These are phyloP conservation scores for Fusarium oligoseptatum DNA, from an alignment of 2,329 filamentous ascomycete genomes.

Conservation along the genomic window DNA sequence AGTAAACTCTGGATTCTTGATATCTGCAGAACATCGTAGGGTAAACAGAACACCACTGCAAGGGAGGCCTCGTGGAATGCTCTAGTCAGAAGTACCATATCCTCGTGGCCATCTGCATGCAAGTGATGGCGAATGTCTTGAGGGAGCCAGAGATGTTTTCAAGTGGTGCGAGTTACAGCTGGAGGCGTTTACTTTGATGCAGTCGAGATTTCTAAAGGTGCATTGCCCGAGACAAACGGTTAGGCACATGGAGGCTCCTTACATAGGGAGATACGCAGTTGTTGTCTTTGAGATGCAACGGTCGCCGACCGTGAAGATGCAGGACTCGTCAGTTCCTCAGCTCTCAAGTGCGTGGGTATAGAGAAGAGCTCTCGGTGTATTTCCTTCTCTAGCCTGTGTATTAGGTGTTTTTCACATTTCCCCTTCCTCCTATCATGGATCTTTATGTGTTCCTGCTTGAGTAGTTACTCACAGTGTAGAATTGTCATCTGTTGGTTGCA, in stretches of 20 bases:
- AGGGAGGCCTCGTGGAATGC: constrained; percentile 1
- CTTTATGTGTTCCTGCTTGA: neutral
- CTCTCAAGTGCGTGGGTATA: neutral
- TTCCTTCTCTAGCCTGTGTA: neutral
- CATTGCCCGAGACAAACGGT: neutral
- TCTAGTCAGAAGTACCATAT: neutral
- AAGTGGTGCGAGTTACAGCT: neutral
- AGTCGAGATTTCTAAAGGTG: neutral
- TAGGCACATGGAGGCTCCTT: neutral
- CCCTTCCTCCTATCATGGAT: neutral
- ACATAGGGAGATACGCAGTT: neutral
- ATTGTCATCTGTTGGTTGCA: neutral
- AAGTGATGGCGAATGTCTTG: neutral
- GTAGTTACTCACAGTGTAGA: neutral
- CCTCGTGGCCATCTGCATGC: neutral
- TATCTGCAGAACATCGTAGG: neutral
- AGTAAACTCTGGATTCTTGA: neutral
- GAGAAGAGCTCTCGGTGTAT: neutral
- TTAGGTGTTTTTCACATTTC: neutral
- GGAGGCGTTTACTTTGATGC: neutral
- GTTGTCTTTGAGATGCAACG: neutral
- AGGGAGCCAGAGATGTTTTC: neutral
- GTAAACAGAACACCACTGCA: constrained; percentile 3
- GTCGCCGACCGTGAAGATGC: neutral
- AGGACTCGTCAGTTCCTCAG: neutral